These are phyloP conservation scores for Forsythia viridissima DNA, from an alignment of 257 asterid genomes.

Conservation along the genomic window DNA sequence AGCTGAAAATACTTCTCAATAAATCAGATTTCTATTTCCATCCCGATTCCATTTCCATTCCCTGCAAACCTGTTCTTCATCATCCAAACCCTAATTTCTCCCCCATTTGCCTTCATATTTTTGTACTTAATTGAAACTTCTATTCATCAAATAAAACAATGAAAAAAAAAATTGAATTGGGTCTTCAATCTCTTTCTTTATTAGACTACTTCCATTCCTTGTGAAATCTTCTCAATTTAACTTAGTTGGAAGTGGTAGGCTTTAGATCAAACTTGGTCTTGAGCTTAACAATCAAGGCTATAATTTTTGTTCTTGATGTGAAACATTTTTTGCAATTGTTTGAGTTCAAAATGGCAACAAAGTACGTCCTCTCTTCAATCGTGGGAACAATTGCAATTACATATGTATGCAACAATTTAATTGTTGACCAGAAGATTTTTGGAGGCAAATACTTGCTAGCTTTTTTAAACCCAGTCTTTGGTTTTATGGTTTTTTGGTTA, in stretches of 20 bases:
- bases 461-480: background rate
- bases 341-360: constrained; percentile 26
- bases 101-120: too few species aligned
- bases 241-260: background rate
- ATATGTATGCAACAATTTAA: constrained; percentile 19
- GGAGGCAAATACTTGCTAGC: constrained; percentile 36
- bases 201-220: background rate
- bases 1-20: too few species aligned
- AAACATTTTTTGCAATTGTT: background rate
- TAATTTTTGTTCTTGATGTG: background rate
- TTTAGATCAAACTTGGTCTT: background rate
- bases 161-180: too few species aligned
- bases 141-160: background rate
- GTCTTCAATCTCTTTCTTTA: background rate
- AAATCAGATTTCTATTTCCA: too few species aligned
- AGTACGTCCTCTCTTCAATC: background rate
- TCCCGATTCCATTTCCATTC: too few species aligned
- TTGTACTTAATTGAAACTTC: background rate
- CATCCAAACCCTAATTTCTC: too few species aligned
- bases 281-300: background rate
- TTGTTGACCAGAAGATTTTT: constrained; percentile 24
- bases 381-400: constrained; percentile 22
- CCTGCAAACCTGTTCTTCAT: too few species aligned
- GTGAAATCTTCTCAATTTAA: background rate
- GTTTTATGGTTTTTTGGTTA: background rate